Base-by-base conservation (phyloP, 139 green algal species). In the Gonium pectorale region DNA sequence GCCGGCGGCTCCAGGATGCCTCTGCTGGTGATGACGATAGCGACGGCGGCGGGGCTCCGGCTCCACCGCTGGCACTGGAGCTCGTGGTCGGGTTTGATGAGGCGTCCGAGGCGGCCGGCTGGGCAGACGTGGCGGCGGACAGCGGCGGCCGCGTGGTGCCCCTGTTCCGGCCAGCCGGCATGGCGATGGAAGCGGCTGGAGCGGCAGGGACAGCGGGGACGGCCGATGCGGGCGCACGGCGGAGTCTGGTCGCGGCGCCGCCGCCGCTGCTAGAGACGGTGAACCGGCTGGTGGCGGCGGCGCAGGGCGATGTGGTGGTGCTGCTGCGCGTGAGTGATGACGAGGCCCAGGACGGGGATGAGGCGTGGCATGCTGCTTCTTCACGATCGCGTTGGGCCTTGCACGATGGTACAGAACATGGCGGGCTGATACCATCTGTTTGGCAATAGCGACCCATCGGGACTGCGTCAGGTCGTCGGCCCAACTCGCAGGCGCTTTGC, bases 61-160 rank as follows among this genome's bases (percentile, higher is more conserved):
- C 67, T 6, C 4, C 2, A 4, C 27, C 43, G n/a, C 19, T 79
- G 46, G n/a, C n/a, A 8, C 5, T 79, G 19, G 69, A 79, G 46
- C 19, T 79, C 9, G 19, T 79, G 31, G 69, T 79, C 0, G 69
- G 44, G 15, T 79, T 64, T 29, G 44, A 79, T 15, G 31, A 79
- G 31, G 15, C 44, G 13, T 13, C 11, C 0, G 44, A 79, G 69
- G 69, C 69, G 31, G 69, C 44, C 37, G 31, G 1, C n/a, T 79
- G 69, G 69, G 69, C 69, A 5, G 17, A 17, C 7, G 29, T 44
- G 17, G 69, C 44, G n/a, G 69, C 69, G 0, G 69, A 79, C 6
- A 79, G 69, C 69, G 69, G 69, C 44, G 69, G 69, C 69, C 44
- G 69, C 4, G 31, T 79, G 21, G 49, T 79, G 17, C 69, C 69